Evolutionary conservation across 83 land plant genomes (phyloP), one percentile per base, ranked within the genome.

Genomic region (Larix sibirica): DNA sequence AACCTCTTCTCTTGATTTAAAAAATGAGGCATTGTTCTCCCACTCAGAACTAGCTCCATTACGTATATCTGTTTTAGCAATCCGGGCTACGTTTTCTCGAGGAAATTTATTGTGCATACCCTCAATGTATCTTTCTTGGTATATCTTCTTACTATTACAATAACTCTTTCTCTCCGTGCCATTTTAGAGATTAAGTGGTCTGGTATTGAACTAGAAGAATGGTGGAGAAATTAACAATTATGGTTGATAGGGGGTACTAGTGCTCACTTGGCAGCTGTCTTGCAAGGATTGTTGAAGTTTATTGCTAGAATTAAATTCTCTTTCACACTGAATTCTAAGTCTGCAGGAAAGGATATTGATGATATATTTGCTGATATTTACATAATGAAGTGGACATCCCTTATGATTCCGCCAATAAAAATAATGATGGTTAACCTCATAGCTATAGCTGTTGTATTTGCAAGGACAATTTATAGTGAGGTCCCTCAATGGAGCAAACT

Each of bases 211-310:
- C 84, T 93, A 0, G 94, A 93, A 59, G 96, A 93, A 33, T 93
- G 96, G 96, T 93, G 95, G 95, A 75, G 94, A 24, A 92, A 92
- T 83, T 90, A 92, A 80, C 94, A 92, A 85, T 92, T 92, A 56
- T 92, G 94, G 94, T 63, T 92, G 79, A 92, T 92, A 56, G 94
- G 94, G 18, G 94, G 94, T 4, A 92, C 94, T 0, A 93, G 95
- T 67, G 94, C 95, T 12, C 95, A 93, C 62, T 86, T 93, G 14
- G 94, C 90, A 36, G 95, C 95, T n/a, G 95, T 93, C 74, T 82
- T 93, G 62, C 95, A 93, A 36, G 95, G 95, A 40, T 81, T 93
- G 24, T 77, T 93, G 16, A 93, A 93, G 83, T 92, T 91, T 44
- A 18, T 93, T 65, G 95, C 95, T 0, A 92, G 94, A 36, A 87